Base-by-base conservation (phyloP, 257 asterid genomes). In the Gynochthodes officinalis region DNA sequence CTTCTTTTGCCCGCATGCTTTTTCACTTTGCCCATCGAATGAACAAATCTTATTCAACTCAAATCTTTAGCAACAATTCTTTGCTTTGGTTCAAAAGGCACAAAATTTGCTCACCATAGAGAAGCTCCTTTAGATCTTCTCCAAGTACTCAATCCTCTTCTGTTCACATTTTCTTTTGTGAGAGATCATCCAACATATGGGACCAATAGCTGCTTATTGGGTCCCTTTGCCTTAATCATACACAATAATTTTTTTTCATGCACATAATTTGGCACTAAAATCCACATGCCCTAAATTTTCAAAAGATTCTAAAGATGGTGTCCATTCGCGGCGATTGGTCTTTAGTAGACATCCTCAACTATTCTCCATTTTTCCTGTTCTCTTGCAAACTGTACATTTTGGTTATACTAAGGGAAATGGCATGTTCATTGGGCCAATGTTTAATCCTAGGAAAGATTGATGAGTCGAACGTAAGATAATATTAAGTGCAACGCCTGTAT, bases 181-280 rank as follows among this genome's bases (percentile, higher is more conserved):
- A 66, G 58, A 0, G 78, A 60, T 60, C 78, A 76, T 67, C 10
- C 43, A 73, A 43, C 49, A 54, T 37, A 33, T 65, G 60, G 71
- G 78, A 53, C 78, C 79, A 62, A 74, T 30, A 67, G 63, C 63
- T n/a, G 54, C 73, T 59, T 19, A 13, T 18, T 73, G 85, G 87
- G 87, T 15, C 82, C 83, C 68, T 28, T 23, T 33, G 76, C 77
- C 76, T 70, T 72, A 79, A 81, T 82, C 73, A 74, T 84, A 67
- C 78, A 75, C 21, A 10, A n/a, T n/a, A n/a, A 15, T 32, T 7
- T 52, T 66, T 53, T 70, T 72, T 72, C 77, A 75, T 82, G 71
- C 82, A 80, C 73, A 73, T 69, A 80, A 83, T 81, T 30, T 80
- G 85, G 78, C 88, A 72, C 91, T 79, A 83, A 82, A 79, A 70